phyloP scores from a whole-genome alignment of 495 filamentous ascomycete species.

The Penicillium salamii region DNA sequence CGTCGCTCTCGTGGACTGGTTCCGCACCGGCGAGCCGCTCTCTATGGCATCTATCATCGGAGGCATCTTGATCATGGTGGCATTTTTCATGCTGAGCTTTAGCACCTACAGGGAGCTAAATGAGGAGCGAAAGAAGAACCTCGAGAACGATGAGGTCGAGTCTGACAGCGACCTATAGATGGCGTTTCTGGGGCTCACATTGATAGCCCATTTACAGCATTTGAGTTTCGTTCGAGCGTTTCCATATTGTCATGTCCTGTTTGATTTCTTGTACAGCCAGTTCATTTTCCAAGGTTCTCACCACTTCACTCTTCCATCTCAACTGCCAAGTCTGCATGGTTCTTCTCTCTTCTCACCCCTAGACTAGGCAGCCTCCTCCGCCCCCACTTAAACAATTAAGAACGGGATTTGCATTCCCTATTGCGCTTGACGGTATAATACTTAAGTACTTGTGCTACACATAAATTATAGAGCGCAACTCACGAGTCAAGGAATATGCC shows the following conservation, averaged over 20 bases:
- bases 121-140: constrained; percentile 67
- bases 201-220: background rate
- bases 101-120: constrained; percentile 90
- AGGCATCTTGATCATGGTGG: constrained; percentile 80
- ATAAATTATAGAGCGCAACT: too few relatives aligned
- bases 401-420: too few relatives aligned
- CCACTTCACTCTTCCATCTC: background rate
- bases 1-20: constrained; percentile 87
- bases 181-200: background rate
- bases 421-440: too few relatives aligned
- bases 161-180: constrained; percentile 45
- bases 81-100: constrained; percentile 83
- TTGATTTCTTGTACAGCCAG: background rate
- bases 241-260: background rate
- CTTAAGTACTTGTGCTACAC: too few relatives aligned
- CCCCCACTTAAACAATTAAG: too few relatives aligned
- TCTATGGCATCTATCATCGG: constrained; percentile 72
- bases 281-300: background rate
- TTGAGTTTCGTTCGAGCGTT: background rate
- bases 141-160: constrained; percentile 39
- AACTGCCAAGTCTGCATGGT: too few relatives aligned
- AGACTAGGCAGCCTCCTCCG: too few relatives aligned
- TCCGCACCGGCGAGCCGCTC: constrained; percentile 71
- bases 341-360: too few relatives aligned
- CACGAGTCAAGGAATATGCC: too few relatives aligned